Base-by-base conservation (phyloP, 352 stramenopile genomes). In the Phytophthora cactorum region DNA sequence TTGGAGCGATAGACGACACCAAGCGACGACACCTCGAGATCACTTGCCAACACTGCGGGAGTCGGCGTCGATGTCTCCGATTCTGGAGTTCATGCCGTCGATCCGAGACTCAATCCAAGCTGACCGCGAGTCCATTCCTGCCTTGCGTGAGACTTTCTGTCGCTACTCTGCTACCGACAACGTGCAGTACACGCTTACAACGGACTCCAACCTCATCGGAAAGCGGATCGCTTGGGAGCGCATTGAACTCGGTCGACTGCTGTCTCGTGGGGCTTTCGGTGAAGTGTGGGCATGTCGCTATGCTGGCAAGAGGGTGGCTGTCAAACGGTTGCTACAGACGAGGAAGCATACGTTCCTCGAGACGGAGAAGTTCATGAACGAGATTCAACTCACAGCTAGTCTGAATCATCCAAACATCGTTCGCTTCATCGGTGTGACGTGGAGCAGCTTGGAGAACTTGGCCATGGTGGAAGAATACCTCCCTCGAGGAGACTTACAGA, bases 381-480 rank as follows among this genome's bases (percentile, higher is more conserved):
- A 89, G 69, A 87, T 87, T 59, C 70, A 70, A 22, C 55, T 87
- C 7, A 82, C 71, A 0, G 76, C 81, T 3, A 78, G 74, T 41
- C 47, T 89, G 10, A 63, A 70, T 11, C 78, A 89, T 43, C 67
- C 68, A 3, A 78, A 87, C 53, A 63, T 89, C 9, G 67, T 88
- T 7, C 38, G 59, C 8, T 86, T 86, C 44, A 72, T 88, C 25
- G 81, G 78, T 3, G 78, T 87, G 15, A 61, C 71, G 1, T 89
- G 79, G 77, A 83, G 54, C 29, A 80, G 66, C 25, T 69, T 88
- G 14, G 70, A 82, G 56, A 82, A 76, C 31, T 50, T 89, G 44
- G 78, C 72, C 5, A 76, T 88, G 67, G 74, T 88, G 38, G 68
- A 75, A 47, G 82, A 90, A 69, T 88, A 84, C 53, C 70, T 88